phyloP scores from a whole-genome alignment of 371 early-diverging fungal species.

The Mucor ambiguus region DNA sequence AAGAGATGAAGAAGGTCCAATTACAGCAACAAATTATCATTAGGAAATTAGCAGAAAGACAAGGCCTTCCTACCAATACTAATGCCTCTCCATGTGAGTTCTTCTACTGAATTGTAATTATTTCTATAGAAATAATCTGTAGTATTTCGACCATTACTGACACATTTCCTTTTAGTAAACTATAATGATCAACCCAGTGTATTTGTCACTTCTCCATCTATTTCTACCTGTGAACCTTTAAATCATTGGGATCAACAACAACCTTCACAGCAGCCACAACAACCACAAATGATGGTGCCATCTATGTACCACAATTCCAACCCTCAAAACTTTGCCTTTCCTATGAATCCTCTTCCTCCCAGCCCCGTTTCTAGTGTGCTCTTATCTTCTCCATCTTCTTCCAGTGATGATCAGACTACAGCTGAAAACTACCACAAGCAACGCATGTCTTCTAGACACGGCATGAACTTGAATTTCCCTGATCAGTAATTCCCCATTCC shows the following conservation, averaged over 20 bases:
- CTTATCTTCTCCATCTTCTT: slow-evolving; percentile 8
- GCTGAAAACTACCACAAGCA: background rate
- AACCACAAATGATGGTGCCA: slow-evolving; percentile 10
- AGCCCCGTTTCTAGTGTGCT: slow-evolving; percentile 13
- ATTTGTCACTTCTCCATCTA: slow-evolving; percentile 20
- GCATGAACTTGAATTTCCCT: background rate
- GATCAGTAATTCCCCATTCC: background rate
- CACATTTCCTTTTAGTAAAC: background rate
- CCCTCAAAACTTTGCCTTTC: background rate
- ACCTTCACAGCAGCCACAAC: background rate
- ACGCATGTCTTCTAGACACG: background rate
- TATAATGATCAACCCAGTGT: slow-evolving; percentile 12
- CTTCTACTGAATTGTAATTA: background rate
- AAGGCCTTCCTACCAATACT: slow-evolving; percentile 7
- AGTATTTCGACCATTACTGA: background rate
- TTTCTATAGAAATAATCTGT: background rate
- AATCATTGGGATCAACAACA: slow-evolving; percentile 2
- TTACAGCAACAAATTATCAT: slow-evolving; percentile 57
- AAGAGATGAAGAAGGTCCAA: slow-evolving; percentile 64
- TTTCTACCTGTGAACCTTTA: slow-evolving; percentile 1
- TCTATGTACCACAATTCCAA: slow-evolving; percentile 9
- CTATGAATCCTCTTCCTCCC: slow-evolving; percentile 9
- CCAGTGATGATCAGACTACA: background rate
- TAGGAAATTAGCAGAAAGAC: slow-evolving; percentile 14
- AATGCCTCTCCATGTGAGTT: slow-evolving; percentile 19